Evolutionary conservation across 2,329 filamentous ascomycete species (phyloP), one percentile per base, ranked within the genome.

Genomic region (Mycosphaerella sp.): DNA sequence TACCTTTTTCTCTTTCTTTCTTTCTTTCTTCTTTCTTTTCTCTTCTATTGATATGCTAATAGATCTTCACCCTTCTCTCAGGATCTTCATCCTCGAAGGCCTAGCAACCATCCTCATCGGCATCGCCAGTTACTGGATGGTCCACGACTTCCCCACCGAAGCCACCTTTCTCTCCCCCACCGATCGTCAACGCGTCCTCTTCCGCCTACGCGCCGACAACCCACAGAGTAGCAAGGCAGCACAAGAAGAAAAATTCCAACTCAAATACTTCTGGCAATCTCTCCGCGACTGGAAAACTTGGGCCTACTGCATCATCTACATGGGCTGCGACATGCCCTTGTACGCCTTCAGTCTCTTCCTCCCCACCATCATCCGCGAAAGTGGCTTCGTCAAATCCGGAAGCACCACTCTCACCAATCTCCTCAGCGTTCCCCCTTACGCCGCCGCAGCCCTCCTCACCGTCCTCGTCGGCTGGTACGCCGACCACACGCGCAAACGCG

Each of bases 271-370:
- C 56, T 88, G 82, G 79, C 79, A 81, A 10, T 83, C 83, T 6
- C 62, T 92, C 14, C 84, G 79, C 54, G 89, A 95, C 67, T 95
- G 87, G 85, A 95, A 95, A 75, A 95, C 86, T 17, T 93, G 83
- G 71, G 74, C 79, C 1, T 85, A 81, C 10, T 86, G 87, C 69
- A 70, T 87, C 43, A 84, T 92, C 55, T 93, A 90, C 68, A 89
- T 89, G 83, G 88, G 87, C 1, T 78, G 77, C 39, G 80, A 87
- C 59, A 85, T 84, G 66, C 79, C 86, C 0, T 74, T 91, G 4
- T 91, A 90, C 67, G 83, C 83, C 2, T 89, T 90, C 71, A 84
- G 81, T 1, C 76, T 91, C 3, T 91, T 95, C 72, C 72, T 92
- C 2, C 89, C 89, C 0, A 86, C 83, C 14, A 95, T 95, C 65